Percentiles rank a stretch among this genome's conserved stretches.
Conservation (phyloP, 1,139 yeast genomes). For the Blastobotrys buckinghamii region DNA sequence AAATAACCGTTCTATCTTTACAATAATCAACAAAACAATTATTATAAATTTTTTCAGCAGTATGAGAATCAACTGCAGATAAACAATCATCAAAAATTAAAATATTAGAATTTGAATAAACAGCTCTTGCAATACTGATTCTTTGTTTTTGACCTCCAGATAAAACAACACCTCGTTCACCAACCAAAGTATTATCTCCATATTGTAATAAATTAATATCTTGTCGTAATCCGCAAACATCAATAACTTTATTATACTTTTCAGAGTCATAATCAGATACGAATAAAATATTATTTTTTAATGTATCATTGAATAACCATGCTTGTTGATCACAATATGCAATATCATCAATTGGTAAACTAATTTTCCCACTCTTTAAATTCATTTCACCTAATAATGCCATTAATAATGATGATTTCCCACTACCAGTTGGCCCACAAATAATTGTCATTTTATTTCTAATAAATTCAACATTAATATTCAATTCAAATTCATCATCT, state of each 20-base stretch:
- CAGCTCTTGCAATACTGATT: constrained; percentile 93
- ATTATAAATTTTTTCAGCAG: constrained; percentile 75
- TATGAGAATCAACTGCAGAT: constrained; percentile 65
- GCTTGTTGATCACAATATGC: constrained; percentile 90
- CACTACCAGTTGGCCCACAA: constrained; percentile 92
- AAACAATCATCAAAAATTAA: constrained; percentile 86
- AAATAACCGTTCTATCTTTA: constrained; percentile 85
- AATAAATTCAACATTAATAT: constrained; percentile 56
- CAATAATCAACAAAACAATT: constrained; percentile 26
- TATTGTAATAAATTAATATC: constrained; percentile 65
- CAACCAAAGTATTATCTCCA: constrained; percentile 76
- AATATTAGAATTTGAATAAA: constrained; percentile 77
- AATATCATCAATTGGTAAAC: too few relatives aligned
- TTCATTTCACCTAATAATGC: constrained; percentile 96
- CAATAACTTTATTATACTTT: constrained; percentile 60
- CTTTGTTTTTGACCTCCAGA: constrained; percentile 98
- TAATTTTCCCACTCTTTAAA: constrained; percentile 56
- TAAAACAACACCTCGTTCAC: constrained; percentile 91
- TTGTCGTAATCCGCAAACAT: constrained; percentile 68
- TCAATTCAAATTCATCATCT: too few relatives aligned
- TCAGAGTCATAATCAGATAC: constrained; percentile 61
- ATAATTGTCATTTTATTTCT: constrained; percentile 75
- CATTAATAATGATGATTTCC: constrained; percentile 83
- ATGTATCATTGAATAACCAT: constrained; percentile 88
- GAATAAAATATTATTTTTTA: constrained; percentile 74